Evolutionary conservation across 1,284 basidiomycete species (phyloP).

Genomic region (Leccinum griseonigrum): DNA sequence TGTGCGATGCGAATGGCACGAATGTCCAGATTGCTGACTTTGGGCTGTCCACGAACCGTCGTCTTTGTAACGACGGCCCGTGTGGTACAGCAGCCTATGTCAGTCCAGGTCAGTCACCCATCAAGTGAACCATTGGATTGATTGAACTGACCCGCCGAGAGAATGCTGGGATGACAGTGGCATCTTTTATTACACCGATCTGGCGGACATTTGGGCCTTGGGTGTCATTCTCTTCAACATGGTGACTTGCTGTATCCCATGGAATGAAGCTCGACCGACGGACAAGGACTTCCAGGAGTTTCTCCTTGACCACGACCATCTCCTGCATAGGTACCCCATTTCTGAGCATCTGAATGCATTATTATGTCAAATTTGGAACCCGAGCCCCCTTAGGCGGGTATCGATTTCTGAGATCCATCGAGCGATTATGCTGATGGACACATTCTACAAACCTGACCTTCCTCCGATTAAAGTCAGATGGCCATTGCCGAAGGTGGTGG

Average conservation of each 20-base stretch:
- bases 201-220: neutral
- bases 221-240: neutral
- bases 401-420: slow-evolving; percentile 59
- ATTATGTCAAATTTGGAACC: slow-evolving; percentile 55
- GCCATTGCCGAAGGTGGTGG: slow-evolving; percentile 12
- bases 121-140: neutral
- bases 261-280: slow-evolving; percentile 71
- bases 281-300: slow-evolving; percentile 77
- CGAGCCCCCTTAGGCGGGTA: slow-evolving; percentile 52
- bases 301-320: slow-evolving; percentile 60
- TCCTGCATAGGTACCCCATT: slow-evolving; percentile 68
- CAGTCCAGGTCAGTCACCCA: slow-evolving; percentile 35
- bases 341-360: slow-evolving; percentile 54
- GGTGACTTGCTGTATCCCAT: slow-evolving; percentile 83
- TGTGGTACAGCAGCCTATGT: slow-evolving; percentile 82
- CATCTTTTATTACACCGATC: neutral
- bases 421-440: slow-evolving; percentile 55
- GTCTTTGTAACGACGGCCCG: slow-evolving; percentile 68
- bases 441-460: slow-evolving; percentile 53
- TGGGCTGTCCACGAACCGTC: slow-evolving; percentile 73
- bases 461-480: slow-evolving; percentile 30
- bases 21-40: slow-evolving; percentile 78
- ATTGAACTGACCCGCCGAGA: neutral
- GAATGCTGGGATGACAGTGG: neutral
- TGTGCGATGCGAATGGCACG: slow-evolving; percentile 58